Evolutionary conservation across 2,329 filamentous ascomycete genomes (phyloP).

Genomic region (Cladosporium sphaerospermum): DNA sequence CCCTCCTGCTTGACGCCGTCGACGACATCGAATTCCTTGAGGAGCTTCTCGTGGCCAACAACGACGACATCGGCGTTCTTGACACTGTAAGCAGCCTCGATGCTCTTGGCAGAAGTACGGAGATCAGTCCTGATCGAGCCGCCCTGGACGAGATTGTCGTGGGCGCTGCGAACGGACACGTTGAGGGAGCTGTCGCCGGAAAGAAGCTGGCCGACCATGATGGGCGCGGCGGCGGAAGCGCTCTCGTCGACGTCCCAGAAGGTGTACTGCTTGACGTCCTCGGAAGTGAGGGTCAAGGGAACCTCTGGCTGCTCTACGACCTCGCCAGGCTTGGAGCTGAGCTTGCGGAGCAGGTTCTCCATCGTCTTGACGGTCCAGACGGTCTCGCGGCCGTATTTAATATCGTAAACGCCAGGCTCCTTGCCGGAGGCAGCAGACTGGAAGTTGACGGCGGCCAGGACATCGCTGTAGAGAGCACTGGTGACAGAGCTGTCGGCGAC

Average conservation of each 20-base stretch:
- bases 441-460: constrained; percentile 78
- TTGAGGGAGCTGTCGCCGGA: constrained; percentile 56
- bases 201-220: constrained; percentile 54
- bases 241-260: constrained; percentile 91
- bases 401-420: constrained; percentile 63
- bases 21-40: constrained; percentile 71
- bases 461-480: constrained; percentile 87
- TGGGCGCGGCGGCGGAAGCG: constrained; percentile 57
- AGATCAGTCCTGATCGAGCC: constrained; percentile 80
- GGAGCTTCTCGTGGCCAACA: constrained; percentile 70
- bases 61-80: constrained; percentile 72
- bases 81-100: constrained; percentile 79
- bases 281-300: constrained; percentile 39
- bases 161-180: constrained; percentile 52
- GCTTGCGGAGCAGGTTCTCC: constrained; percentile 42
- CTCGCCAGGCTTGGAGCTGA: constrained; percentile 36
- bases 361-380: constrained; percentile 55
- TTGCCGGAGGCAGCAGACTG: constrained; percentile 57
- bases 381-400: constrained; percentile 79
- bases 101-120: constrained; percentile 70
- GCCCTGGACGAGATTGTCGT: constrained; percentile 63
- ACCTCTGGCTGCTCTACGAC: constrained; percentile 29
- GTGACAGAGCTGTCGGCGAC: constrained; percentile 69
- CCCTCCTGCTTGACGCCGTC: constrained; percentile 64
- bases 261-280: constrained; percentile 68